Conservation (phyloP, 78 protist species). For the Emiliania huxleyi region DNA sequence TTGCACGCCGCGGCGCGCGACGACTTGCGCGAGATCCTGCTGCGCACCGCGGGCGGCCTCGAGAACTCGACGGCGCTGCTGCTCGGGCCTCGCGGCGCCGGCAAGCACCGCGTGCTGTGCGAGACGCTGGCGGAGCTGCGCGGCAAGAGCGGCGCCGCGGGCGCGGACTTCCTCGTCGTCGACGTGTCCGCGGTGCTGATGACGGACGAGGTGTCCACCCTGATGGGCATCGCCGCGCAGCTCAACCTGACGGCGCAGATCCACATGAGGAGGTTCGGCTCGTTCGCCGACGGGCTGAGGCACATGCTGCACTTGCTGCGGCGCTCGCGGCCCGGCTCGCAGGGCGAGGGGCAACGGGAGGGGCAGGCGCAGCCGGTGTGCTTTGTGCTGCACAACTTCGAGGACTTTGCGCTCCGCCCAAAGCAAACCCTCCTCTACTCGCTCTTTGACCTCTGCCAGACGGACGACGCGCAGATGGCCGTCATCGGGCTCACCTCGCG, state of each 20-base stretch:
- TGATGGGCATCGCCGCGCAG: background rate
- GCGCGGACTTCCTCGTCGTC: background rate
- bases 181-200: background rate
- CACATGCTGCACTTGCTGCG: background rate
- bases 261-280: background rate
- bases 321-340: background rate
- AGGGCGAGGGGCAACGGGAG: background rate
- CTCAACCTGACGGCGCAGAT: background rate
- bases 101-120: background rate
- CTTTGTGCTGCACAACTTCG: slow-evolving; percentile 10
- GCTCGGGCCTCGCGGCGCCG: background rate
- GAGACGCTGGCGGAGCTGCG: background rate
- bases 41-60: background rate
- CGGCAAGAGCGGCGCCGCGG: background rate
- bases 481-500: slow-evolving; percentile 1
- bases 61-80: background rate
- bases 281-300: background rate
- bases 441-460: background rate
- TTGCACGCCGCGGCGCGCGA: background rate
- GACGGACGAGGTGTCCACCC: background rate
- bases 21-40: background rate
- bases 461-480: background rate
- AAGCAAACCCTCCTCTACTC: slow-evolving; percentile 16
- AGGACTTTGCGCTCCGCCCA: background rate
- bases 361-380: background rate